Evolutionary conservation across 495 filamentous ascomycete species (phyloP).

Genomic region (Talaromyces proteolyticus): DNA sequence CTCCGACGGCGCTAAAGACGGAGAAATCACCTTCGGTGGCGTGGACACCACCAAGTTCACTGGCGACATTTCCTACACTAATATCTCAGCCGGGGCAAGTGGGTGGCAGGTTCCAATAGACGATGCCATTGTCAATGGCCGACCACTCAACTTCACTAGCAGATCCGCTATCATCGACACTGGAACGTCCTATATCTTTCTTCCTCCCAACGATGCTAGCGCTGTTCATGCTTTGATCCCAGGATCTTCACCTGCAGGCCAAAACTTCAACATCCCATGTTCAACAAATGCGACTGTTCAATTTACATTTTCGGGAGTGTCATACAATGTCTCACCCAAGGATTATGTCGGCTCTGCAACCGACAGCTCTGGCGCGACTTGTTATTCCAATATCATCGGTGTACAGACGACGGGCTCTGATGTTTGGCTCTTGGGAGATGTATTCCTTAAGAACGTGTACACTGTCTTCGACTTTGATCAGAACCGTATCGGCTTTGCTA

Average conservation of each 20-base stretch:
- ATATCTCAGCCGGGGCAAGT: conserved; percentile 27
- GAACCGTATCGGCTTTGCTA: conserved; percentile 32
- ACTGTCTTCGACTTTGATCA: conserved; percentile 69
- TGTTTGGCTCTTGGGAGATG: conserved; percentile 74
- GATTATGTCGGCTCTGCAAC: conserved; percentile 59
- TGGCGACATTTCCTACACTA: conserved; percentile 60
- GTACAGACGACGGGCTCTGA: conserved; percentile 37
- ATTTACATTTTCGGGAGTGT: conserved; percentile 49
- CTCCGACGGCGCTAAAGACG: conserved; percentile 59
- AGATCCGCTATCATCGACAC: conserved; percentile 70
- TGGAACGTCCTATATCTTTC: conserved; percentile 70
- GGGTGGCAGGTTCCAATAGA: conserved; percentile 67
- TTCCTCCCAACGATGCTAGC: conserved; percentile 58
- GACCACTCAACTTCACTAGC: conserved; percentile 39
- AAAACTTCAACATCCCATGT: conserved; percentile 67
- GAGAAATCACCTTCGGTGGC: conserved; percentile 71
- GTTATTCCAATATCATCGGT: conserved; percentile 59
- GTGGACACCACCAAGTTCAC: conserved; percentile 58
- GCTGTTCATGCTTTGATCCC: conserved; percentile 61
- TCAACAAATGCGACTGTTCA: conserved; percentile 46
- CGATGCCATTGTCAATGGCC: conserved; percentile 52
- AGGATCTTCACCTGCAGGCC: conserved; percentile 41
- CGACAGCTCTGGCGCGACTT: conserved; percentile 32
- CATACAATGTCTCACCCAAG: conserved; percentile 57
- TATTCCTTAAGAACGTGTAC: conserved; percentile 90